A percentile compares a stretch with the other conserved stretches of the same genome.
Conservation (phyloP, 1,139 yeast genomes). For the Saccharomyces hybrid region DNA sequence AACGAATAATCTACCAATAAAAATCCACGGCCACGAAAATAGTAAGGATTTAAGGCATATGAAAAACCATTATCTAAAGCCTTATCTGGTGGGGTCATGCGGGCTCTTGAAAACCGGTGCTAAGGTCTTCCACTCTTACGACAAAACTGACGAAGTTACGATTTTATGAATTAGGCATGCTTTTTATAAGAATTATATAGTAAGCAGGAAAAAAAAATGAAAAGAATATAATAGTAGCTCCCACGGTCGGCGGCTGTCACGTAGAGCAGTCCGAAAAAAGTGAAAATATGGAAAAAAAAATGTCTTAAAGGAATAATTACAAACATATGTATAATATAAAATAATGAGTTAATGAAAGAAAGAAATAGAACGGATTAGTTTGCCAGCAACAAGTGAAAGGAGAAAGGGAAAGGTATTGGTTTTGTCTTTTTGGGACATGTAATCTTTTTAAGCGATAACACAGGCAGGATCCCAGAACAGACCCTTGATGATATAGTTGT, state of each 20-base stretch:
- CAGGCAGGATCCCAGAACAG: slow-evolving; percentile 27
- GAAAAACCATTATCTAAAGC: slow-evolving; percentile 20
- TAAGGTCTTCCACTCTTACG: not conserved
- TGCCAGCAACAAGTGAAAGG: not conserved
- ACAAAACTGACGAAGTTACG: not conserved
- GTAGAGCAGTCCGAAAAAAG: not conserved
- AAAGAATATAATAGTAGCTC: not conserved
- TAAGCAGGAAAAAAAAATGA: not conserved
- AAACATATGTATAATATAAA: not conserved
- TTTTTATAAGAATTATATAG: not conserved
- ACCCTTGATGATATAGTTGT: slow-evolving; percentile 26
- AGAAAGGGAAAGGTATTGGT: not conserved
- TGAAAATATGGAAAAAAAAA: not conserved
- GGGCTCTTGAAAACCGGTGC: slow-evolving; percentile 16
- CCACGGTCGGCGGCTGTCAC: not conserved
- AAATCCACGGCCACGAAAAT: slow-evolving; percentile 5
- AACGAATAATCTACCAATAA: slow-evolving; percentile 27
- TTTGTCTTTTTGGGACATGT: not conserved
- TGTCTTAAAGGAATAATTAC: not conserved
- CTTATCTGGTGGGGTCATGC: slow-evolving; percentile 22
- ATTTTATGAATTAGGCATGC: not conserved
- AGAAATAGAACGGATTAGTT: not conserved
- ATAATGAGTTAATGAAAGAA: not conserved
- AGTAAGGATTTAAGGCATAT: slow-evolving; percentile 5
- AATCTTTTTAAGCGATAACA: slow-evolving; percentile 19